Conservation (phyloP, 345 rosid species). For the Capsella bursapastoris region DNA sequence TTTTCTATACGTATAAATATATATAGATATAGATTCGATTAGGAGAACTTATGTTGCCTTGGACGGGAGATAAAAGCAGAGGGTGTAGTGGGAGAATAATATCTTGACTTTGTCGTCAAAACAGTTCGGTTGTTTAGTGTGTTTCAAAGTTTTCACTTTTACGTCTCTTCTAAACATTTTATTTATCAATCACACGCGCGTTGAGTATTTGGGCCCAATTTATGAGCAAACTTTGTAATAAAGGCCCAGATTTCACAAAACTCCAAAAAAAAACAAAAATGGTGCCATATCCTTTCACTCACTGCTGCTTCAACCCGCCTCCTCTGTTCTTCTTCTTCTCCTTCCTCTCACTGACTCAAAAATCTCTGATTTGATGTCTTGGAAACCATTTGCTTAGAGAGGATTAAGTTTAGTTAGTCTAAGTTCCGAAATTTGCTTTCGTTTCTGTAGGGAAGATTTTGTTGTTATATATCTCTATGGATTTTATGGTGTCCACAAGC, state of each 20-base stretch:
- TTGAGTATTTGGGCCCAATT: too few relatives aligned
- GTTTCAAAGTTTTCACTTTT: conserved; percentile 25
- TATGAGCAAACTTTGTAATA: background rate
- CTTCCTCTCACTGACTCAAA: background rate
- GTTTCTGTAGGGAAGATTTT: conserved; percentile 10
- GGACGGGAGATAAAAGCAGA: conserved; percentile 38
- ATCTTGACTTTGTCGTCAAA: conserved; percentile 48
- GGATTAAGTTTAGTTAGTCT: background rate
- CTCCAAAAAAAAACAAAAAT: conserved; percentile 20
- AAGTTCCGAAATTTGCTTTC: conserved; percentile 12
- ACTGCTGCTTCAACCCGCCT: conserved; percentile 33
- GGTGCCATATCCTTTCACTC: conserved; percentile 38
- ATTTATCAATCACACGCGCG: background rate
- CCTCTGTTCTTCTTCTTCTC: conserved; percentile 29
- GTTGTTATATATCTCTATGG: conserved; percentile 49
- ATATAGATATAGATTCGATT: background rate
- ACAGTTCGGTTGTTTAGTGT: conserved; percentile 41
- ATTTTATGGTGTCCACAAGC: conserved; percentile 53
- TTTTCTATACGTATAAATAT: conserved; percentile 11
- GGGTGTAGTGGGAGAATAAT: conserved; percentile 40
- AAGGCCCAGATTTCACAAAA: conserved; percentile 35
- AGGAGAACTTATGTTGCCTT: conserved; percentile 40
- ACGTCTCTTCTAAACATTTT: conserved; percentile 31
- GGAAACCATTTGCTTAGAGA: background rate
- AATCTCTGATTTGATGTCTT: background rate